Evolutionary conservation across 805 yeast species (phyloP), one percentile per base, ranked within the genome.

Genomic region (Wickerhamomyces subpelliculosus): DNA sequence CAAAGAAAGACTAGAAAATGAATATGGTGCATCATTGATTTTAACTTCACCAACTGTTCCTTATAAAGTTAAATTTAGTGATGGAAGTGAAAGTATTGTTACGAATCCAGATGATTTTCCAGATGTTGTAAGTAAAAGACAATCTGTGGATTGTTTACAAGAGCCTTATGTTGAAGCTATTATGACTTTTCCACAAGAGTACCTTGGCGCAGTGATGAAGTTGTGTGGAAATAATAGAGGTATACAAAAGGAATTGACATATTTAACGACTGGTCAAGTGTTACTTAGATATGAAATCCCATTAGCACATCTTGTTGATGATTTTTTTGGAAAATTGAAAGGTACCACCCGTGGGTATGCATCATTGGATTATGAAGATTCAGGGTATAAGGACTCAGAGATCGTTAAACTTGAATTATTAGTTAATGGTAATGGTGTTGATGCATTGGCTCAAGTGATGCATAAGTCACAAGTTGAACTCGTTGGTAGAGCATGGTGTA

Each of bases 41-140:
- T 79, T 90, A 42, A 93, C 97, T 0, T 89, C 95, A 9, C 97
- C 98, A 1, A 89, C 97, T 0, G 98, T 90, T 11, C 97, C 97
- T 0, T 93, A 89, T 57, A 77, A 81, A 50, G 65, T 93, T 11
- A 68, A 75, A n/a, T 78, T 73, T 53, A 67, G 65, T 34, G 80
- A 84, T 48, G 95, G 87, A 0, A 61, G 59, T 0, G 84, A 78
- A 42, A 61, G 69, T 41, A 68, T 81, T 13, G 72, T 93, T 42
- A 82, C 93, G 2, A 93, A 90, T 52, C 97, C 98, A 0, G 93
- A 87, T 53, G 93, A 87, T 36, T 90, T 90, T 60, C 97, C 97
- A 0, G 87, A 78, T 37, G 52, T 57, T 33, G 50, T 61, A 11
- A 50, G 52, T 8, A 63, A 62, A 23, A 59, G 58, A 38, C 60